Evolutionary conservation across 2,329 filamentous ascomycete species (phyloP), one percentile per base, ranked within the genome.

Genomic region (Knufia fluminis): DNA sequence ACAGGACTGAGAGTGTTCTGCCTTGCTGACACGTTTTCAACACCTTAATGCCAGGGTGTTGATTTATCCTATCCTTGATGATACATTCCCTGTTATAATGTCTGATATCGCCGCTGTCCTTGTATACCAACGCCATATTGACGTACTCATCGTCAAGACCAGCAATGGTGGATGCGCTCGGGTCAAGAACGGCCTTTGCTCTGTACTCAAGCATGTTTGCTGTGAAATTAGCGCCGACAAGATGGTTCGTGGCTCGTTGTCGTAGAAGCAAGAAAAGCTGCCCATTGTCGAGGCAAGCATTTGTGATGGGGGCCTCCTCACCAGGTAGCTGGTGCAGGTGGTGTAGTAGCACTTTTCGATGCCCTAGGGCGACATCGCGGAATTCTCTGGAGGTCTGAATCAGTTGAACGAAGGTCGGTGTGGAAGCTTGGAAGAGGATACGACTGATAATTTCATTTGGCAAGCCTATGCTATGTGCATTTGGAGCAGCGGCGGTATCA

Each of bases 381-480:
- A 71, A 56, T 33, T 57, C 54, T n/a, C 56, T 64, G 52, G 66
- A 69, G 33, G 64, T 58, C 16, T 63, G 60, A 14, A 66, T 64
- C 4, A 62, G 54, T 49, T 71, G 66, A 39, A 71, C 50, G 49
- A 66, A 71, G 22, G 61, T 59, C 17, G 64, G 55, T 4, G 65
- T 64, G 3, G 60, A 62, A 44, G 61, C 62, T 36, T 60, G 54
- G 31, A 60, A 54, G 22, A 71, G 55, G 39, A 71, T 55, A 28
- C 65, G 61, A 51, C 67, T 64, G 20, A 71, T 60, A 28, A 71
- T 55, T 57, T 71, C 67, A 20, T 59, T 51, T 6, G 68, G 68
- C n/a, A 71, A 59, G 28, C 61, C 44, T 12, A 66, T 19, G 24
- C 9, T 23, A 20, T 17, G 39, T 9, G n/a, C 24, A 17, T 40